A percentile compares a stretch with the other conserved stretches of the same genome.
Conservation (phyloP, 1,139 yeast genomes). For the Wickerhamomyces sp. region DNA sequence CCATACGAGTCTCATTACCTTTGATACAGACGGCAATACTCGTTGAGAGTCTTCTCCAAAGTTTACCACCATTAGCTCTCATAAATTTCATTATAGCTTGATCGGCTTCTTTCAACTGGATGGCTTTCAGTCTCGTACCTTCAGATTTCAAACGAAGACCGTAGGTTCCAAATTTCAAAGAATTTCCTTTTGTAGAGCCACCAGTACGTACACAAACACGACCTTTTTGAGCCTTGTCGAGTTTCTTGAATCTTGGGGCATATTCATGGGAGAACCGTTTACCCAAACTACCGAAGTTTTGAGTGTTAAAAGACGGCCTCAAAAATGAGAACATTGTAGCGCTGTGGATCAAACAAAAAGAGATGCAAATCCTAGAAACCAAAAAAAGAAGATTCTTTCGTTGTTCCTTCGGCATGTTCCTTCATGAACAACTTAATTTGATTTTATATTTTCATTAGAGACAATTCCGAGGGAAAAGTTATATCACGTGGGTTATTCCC, state of each 20-base stretch:
- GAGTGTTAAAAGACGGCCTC: slow-evolving; percentile 4
- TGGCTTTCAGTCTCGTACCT: slow-evolving; percentile 85
- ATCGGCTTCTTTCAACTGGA: slow-evolving; percentile 88
- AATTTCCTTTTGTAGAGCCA: slow-evolving; percentile 86
- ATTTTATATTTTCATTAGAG: too few species aligned
- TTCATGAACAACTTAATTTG: too few species aligned
- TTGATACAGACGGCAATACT: slow-evolving; percentile 89
- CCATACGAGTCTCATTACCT: slow-evolving; percentile 99
- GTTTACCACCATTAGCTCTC: slow-evolving; percentile 64
- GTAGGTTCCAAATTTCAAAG: slow-evolving; percentile 72
- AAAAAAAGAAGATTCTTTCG: too few species aligned
- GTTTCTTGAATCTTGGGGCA: slow-evolving; percentile 73
- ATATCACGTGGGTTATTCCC: too few species aligned
- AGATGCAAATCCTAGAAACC: too few species aligned
- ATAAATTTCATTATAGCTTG: slow-evolving; percentile 76
- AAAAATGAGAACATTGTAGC: too few species aligned
- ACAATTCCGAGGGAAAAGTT: too few species aligned
- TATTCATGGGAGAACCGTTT: slow-evolving; percentile 74
- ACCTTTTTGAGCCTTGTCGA: slow-evolving; percentile 88
- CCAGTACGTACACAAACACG: slow-evolving; percentile 93
- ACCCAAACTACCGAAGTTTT: slow-evolving; percentile 12
- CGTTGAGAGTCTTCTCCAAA: slow-evolving; percentile 78
- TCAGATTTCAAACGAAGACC: slow-evolving; percentile 85
- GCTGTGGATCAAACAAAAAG: too few species aligned
- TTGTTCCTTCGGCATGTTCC: too few species aligned